Evolutionary conservation across 257 asterid species (phyloP), one percentile per base, ranked within the genome.

Genomic region (Leptodermis oblonga): DNA sequence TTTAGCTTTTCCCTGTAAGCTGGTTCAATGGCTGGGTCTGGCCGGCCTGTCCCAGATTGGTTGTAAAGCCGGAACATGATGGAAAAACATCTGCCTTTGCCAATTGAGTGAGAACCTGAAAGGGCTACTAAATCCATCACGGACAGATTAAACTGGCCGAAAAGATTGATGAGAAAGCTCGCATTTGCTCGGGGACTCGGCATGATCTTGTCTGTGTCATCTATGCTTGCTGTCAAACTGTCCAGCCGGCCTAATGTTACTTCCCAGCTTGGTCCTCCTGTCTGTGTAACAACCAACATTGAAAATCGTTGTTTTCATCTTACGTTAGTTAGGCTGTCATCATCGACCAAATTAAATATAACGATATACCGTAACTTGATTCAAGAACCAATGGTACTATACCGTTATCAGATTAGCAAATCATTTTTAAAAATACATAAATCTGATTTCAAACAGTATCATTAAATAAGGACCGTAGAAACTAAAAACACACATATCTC

Each of bases 121-220:
- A 94, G 97, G 55, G 97, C 96, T 13, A 94, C 99, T 62, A 94
- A 68, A 68, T 94, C 93, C 78, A 80, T 77, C 59, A 73, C 73
- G 0, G 97, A 77, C n/a, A 91, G 96, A 70, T 89, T 79, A 85
- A 73, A 91, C 78, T 60, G 79, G 43, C 59, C 51, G 86, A 89
- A 91, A 22, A 94, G 99, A 73, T 74, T 66, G 28, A 80, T 80
- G 74, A 89, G 96, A 39, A 31, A 72, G 30, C 81, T 80, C 7
- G 99, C 96, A 65, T 87, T 87, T 66, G 97, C 89, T 73, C 99
- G 76, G 22, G 99, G 99, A 54, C 99, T 94, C 28, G 99, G 97
- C 99, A 94, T 91, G 76, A 94, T 81, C 6, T 73, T 81, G 62
- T 88, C 78, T 68, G 99, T 84, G 28, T 84, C 91, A 73, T 89